Evolutionary conservation across 2,329 filamentous ascomycete species (phyloP).

Genomic region (Aspergillus hiratsukae): DNA sequence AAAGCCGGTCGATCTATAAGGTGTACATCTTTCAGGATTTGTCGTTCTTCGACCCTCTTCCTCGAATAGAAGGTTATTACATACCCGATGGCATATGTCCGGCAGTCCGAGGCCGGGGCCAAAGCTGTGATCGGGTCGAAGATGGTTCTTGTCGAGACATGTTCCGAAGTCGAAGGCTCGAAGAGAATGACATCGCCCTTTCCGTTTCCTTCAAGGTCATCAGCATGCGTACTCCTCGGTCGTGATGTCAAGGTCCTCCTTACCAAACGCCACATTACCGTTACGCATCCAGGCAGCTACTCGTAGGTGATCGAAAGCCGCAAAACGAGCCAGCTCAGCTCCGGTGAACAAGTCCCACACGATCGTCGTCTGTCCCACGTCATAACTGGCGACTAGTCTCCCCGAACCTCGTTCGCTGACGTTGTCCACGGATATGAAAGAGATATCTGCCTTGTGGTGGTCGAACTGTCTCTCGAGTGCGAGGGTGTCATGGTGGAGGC

Average conservation of each 20-base stretch:
- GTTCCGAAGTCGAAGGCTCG: conserved; percentile 87
- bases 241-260: conserved; percentile 23
- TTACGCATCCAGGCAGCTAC: conserved; percentile 94
- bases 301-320: conserved; percentile 79
- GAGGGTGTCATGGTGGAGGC: conserved; percentile 87
- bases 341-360: conserved; percentile 96
- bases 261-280: conserved; percentile 95
- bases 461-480: conserved; percentile 84
- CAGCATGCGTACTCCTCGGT: background rate
- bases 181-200: conserved; percentile 94
- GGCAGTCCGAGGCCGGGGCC: conserved; percentile 82
- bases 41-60: background rate
- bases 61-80: conserved; percentile 18
- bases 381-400: conserved; percentile 85
- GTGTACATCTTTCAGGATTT: too few species aligned
- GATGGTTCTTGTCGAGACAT: conserved; percentile 84
- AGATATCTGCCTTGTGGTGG: conserved; percentile 75
- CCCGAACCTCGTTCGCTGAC: conserved; percentile 82
- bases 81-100: conserved; percentile 94
- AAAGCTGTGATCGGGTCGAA: conserved; percentile 94
- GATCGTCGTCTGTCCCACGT: conserved; percentile 84
- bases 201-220: conserved; percentile 65
- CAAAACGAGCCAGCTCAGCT: conserved; percentile 85
- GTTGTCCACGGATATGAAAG: conserved; percentile 83
- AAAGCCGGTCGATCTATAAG: background rate